Evolutionary conservation across 2,329 filamentous ascomycete species (phyloP).

Genomic region (Aspergillus sclerotialis): DNA sequence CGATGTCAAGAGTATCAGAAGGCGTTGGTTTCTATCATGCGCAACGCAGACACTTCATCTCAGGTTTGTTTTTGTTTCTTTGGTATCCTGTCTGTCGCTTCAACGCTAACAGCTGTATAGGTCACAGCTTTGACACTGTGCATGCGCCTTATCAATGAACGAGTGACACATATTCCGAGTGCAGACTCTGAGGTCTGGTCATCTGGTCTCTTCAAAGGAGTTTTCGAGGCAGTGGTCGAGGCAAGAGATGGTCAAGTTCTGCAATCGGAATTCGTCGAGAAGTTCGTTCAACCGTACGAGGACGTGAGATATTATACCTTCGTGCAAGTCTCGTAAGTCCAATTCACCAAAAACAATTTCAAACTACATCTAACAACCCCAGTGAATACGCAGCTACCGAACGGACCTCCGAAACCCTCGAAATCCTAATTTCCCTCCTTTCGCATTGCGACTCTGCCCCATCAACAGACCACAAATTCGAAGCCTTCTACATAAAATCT

Average conservation of each 20-base stretch:
- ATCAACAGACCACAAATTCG: conserved; percentile 25
- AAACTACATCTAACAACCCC: conserved; percentile 9
- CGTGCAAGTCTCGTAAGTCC: conserved; percentile 60
- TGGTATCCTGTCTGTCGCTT: background rate
- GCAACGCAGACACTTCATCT: conserved; percentile 52
- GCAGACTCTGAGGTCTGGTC: conserved; percentile 64
- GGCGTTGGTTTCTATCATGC: conserved; percentile 55
- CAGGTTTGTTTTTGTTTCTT: conserved; percentile 34
- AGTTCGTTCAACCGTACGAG: conserved; percentile 71
- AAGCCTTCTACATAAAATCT: conserved; percentile 33
- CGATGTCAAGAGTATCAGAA: conserved; percentile 65
- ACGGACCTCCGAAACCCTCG: conserved; percentile 22
- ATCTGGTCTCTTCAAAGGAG: conserved; percentile 55
- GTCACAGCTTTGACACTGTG: conserved; percentile 67
- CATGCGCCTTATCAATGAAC: conserved; percentile 79
- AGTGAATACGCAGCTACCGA: conserved; percentile 29
- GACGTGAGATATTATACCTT: conserved; percentile 83
- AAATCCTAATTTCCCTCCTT: conserved; percentile 32
- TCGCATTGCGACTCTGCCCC: conserved; percentile 61
- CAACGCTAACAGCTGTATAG: conserved; percentile 27
- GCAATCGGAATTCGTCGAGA: conserved; percentile 67
- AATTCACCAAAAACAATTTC: background rate
- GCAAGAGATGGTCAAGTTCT: conserved; percentile 52
- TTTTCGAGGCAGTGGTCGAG: conserved; percentile 58
- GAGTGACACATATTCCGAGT: conserved; percentile 56